Base-by-base conservation (phyloP, 2,329 filamentous ascomycete genomes). In the Dothideomycetidae sp. region DNA sequence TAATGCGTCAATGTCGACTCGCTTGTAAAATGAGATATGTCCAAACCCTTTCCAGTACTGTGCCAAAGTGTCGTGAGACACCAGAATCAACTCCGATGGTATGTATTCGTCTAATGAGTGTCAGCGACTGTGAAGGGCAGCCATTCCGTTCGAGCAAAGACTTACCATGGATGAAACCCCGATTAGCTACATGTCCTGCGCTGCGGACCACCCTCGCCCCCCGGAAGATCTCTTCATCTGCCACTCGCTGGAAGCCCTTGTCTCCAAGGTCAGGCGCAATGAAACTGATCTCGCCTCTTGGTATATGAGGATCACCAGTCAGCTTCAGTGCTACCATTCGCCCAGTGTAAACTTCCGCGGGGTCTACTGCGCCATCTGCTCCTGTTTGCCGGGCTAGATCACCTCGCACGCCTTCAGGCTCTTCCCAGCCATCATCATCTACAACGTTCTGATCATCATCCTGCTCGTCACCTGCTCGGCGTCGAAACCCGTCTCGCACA, bases 251-350 rank as follows among this genome's bases (percentile, higher is more conserved):
- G 14, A 78, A 66, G 0, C 82, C 83, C 0, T 52, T 59, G 0
- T 69, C 64, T 0, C 81, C 78, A 23, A 96, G 72, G 48, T 94
- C 84, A 4, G 83, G 72, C 0, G 76, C 79, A 3, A 82, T 68
- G 53, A 93, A 94, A 0, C 81, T 83, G 47, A 77, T 74, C 55
- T 94, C 80, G 5, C 86, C 88, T 5, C 86, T 70, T 0, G 88
- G 88, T 10, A 96, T 75, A 47, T 94, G 92, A 0, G 79, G 75
- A 51, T 98, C 88, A 1, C 88, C 88, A 0, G 88, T 96, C 21
- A 98, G 62, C 55, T 96, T 96, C 51, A 94, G 75, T 0, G 81
- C 88, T 54, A 86, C 76, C 3, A 96, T 57, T 2, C 75, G 67
- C 3, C 84, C 83, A 10, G 64, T 66, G 46, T 81, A 74, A 1